Evolutionary conservation across 148 eudicot genomes (phyloP).

Genomic region (Chenopodium berlandieri): DNA sequence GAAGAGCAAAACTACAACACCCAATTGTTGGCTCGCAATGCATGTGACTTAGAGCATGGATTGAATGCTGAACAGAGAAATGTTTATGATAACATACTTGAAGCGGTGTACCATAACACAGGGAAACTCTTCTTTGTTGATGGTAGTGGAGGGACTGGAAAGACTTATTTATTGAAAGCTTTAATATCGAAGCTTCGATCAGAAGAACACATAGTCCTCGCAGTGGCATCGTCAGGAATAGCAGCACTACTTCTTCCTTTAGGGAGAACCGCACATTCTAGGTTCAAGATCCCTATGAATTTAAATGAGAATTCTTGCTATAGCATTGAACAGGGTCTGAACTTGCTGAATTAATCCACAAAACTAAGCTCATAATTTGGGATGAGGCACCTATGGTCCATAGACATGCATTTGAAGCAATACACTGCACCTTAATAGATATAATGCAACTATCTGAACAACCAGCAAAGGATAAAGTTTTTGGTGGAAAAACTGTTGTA

Average conservation of each 20-base stretch:
- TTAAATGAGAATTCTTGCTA: background rate
- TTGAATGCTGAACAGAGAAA: background rate
- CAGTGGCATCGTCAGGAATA: conserved; percentile 13
- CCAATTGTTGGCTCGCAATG: background rate
- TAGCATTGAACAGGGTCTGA: background rate
- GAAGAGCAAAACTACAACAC: conserved; percentile 6
- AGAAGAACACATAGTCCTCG: background rate
- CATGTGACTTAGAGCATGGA: background rate
- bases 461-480: background rate
- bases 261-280: conserved; percentile 1
- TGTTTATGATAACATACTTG: background rate
- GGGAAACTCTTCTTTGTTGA: background rate
- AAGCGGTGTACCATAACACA: background rate
- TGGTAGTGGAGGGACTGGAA: conserved; percentile 4
- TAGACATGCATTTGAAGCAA: conserved; percentile 17
- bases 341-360: background rate
- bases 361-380: background rate
- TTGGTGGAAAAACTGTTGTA: background rate
- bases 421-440: background rate
- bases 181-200: background rate
- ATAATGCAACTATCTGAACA: background rate
- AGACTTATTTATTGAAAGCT: background rate
- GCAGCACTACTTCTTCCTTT: background rate
- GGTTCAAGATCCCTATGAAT: conserved; percentile 1
- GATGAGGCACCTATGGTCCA: conserved; percentile 13